Evolutionary conservation across 768 basidiomycete species (phyloP), one percentile per base, ranked within the genome.

Genomic region (Candolleomyces eurysporus): DNA sequence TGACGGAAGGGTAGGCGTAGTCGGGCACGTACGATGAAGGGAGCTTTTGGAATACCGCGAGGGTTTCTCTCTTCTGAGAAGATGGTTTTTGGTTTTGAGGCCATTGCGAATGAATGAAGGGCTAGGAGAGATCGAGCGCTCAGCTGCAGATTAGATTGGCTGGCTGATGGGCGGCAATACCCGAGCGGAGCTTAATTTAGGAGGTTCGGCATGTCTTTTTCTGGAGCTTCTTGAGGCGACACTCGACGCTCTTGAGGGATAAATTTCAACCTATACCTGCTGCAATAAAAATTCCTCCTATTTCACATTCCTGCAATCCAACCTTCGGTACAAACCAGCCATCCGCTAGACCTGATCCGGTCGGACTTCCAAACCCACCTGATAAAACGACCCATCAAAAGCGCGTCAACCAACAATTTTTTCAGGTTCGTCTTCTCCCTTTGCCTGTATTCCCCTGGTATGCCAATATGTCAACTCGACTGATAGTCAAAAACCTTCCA

Each of bases 31-130:
- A 96, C 96, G 57, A 98, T 89, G 69, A 99, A 99, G 0, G 93
- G 92, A 4, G 96, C 96, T 74, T 90, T 89, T 22, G 96, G 96
- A 56, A 98, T 98, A 5, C 96, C 96, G 57, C 96, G 80, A 0
- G 94, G 89, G 65, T 96, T 98, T 69, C 86, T 87, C 73, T 80
- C 79, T 48, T 78, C 76, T 14, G 75, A 73, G 53, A 76, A 73
- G 16, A 76, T 69, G 31, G 68, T 60, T 64, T 70, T 72, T 40
- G 62, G 52, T 66, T 69, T 69, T 8, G 70, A 58, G 9, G 71
- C 59, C 73, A 74, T 75, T 43, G 40, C 32, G 50, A 14, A 14
- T 55, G 39, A 48, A n/a, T 22, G 58, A 60, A 56, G 31, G 42
- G 26, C 4, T 26, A 4, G 26, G 26, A 26, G 26, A 6, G 49